phyloP scores from a whole-genome alignment of 805 yeast genomes.

The Candida orba region DNA sequence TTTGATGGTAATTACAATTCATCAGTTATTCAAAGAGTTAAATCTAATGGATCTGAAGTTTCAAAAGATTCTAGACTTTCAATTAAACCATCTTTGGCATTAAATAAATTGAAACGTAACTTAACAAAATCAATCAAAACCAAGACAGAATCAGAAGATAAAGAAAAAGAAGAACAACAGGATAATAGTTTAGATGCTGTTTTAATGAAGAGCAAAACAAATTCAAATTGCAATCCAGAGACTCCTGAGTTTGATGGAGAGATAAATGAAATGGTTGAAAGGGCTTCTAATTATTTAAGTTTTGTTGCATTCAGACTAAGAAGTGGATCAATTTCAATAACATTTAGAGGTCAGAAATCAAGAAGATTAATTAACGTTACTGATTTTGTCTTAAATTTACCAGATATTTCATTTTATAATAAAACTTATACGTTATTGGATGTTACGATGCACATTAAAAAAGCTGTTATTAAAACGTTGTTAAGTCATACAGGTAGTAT shows the following conservation, averaged over 20 bases:
- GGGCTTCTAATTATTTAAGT: slow-evolving; percentile 70
- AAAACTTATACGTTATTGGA: slow-evolving; percentile 72
- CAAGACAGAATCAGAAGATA: not conserved
- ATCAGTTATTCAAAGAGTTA: not conserved
- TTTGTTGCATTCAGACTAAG: slow-evolving; percentile 50
- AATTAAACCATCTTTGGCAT: not conserved
- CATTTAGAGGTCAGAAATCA: slow-evolving; percentile 71
- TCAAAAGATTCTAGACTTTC: not conserved
- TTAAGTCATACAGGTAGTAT: slow-evolving; percentile 68
- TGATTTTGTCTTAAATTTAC: slow-evolving; percentile 59
- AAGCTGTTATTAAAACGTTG: slow-evolving; percentile 50
- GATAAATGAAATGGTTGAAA: slow-evolving; percentile 56
- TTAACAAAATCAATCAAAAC: not conserved
- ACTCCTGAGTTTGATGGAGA: slow-evolving; percentile 24
- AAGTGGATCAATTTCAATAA: slow-evolving; percentile 50
- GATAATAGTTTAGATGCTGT: slow-evolving; percentile 9
- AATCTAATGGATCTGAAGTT: not conserved
- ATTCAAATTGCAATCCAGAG: not conserved
- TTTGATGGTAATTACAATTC: too few species aligned
- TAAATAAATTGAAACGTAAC: not conserved
- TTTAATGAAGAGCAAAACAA: not conserved
- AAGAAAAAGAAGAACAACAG: not conserved
- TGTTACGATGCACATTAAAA: slow-evolving; percentile 52
- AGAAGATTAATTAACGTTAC: slow-evolving; percentile 70
- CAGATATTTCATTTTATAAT: slow-evolving; percentile 49